Evolutionary conservation across 1,284 basidiomycete species (phyloP), one percentile per base, ranked within the genome.

Genomic region (Heterobasidion occidentale): DNA sequence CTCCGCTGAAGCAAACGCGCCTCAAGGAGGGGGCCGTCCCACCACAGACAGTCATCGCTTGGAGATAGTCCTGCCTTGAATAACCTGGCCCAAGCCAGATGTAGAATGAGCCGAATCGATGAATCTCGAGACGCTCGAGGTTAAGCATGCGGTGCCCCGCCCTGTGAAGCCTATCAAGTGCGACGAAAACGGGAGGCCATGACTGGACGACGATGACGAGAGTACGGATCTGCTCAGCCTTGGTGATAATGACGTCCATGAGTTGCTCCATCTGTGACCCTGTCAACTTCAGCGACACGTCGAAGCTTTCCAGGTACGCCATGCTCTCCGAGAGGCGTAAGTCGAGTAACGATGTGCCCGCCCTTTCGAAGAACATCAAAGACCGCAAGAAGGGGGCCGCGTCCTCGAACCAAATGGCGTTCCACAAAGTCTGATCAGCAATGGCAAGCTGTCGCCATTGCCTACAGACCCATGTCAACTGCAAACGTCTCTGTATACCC

Each of bases 51-150:
- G n/a, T 7, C 46, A 48, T 48, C 3, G 46, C 46, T 11, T 17
- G 11, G 17, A 11, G 27, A 20, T n/a, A 17, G 19, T 19, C n/a
- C n/a, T 33, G 15, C 38, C 12, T 11, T 9, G 12, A 12, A n/a
- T 12, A 42, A 11, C n/a, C 38, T n/a, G 11, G 38, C n/a, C 38
- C 38, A 11, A 42, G 11, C 38, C 83, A 84, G 48, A 73, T 74
- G 8, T 74, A 68, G 3, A 78, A 68, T 14, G 78, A 64, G 11
- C 80, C 73, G 55, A 86, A 74, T 33, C 78, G 76, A 49, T 84
- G 78, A 54, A 88, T 68, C 60, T 88, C 85, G 48, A 88, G 70
- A 5, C 76, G 76, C 35, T 75, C 75, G 17, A 88, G 75, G 60
- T 85, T 79, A 34, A 64, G 62, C 9, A 83, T 64, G 2, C 68